Conservation (phyloP, 306 rosid genomes). For the Comarum palustre region DNA sequence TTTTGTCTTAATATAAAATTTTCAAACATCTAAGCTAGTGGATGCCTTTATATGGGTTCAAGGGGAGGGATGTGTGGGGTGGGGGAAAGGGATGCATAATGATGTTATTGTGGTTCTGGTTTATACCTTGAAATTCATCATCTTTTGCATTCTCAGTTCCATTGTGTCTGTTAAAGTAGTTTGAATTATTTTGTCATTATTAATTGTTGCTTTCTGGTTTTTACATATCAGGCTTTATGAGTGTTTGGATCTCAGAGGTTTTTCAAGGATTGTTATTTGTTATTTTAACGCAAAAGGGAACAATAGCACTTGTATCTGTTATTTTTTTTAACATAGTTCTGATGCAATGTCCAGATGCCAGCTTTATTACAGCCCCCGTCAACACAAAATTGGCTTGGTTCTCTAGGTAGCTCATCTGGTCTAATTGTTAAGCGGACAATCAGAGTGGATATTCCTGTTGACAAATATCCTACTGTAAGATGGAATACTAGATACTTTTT, state of each 20-base stretch:
- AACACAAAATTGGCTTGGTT: conserved; percentile 71
- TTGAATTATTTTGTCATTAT: background rate
- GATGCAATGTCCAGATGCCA: conserved; percentile 66
- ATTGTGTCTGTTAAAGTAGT: conserved; percentile 2
- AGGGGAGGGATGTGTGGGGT: background rate
- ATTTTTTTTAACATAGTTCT: conserved; percentile 26
- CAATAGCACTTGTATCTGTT: background rate
- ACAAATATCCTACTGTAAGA: conserved; percentile 68
- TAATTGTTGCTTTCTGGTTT: background rate
- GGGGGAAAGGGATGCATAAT: background rate
- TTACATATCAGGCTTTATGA: background rate
- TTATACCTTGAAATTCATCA: background rate
- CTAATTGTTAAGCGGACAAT: conserved; percentile 79
- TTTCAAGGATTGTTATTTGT: conserved; percentile 16
- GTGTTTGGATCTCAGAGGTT: background rate
- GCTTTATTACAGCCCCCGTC: conserved; percentile 63
- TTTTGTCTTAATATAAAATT: background rate
- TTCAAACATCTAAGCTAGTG: conserved; percentile 12
- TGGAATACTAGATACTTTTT: conserved; percentile 7
- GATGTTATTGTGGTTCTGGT: background rate
- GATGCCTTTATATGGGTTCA: background rate
- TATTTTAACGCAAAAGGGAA: background rate
- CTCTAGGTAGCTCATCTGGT: conserved; percentile 82
- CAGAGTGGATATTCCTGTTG: conserved; percentile 95
- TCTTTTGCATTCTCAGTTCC: background rate